Evolutionary conservation across 2,329 filamentous ascomycete genomes (phyloP), one percentile per base, ranked within the genome.

Genomic region (Fusarium siculi): DNA sequence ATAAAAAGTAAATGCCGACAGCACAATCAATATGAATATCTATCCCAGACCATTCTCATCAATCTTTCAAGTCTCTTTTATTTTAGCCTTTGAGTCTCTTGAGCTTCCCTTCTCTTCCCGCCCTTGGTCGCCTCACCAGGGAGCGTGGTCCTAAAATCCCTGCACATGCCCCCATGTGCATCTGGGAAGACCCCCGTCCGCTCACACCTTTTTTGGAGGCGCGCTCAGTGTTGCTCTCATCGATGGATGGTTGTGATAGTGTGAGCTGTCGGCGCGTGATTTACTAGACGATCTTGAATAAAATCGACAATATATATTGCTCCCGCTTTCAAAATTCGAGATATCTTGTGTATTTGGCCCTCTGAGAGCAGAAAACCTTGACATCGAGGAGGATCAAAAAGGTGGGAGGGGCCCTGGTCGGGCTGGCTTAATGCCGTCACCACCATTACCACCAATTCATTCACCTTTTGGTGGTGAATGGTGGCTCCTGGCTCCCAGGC

Each of bases 391-490:
- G 36, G 50, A 40, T 42, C 47, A 55, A 66, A 50, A 49, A 43
- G 63, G 59, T 50, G 58, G 58, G 63, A 66, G 60, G 64, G 60
- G 50, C 60, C 67, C 63, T 53, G 23, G 57, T 46, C 62, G 43
- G 52, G 68, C 57, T 73, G 60, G 57, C 65, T 54, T 37, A 73
- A 73, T 73, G 70, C 70, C 70, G 60, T 73, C 70, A 66, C 60
- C 49, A 58, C 63, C 67, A 59, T 23, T 23, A 47, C 19, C 25
- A 28, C 52, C 39, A 43, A 21, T 15, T 16, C 21, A 54, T 19
- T 55, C 39, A 34, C 12, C n/a, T 32, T 56, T 46, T 21, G 34
- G 23, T 67, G 66, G 49, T 53, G 49, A 56, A 70, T 70, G 64
- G 52, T 61, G 44, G 66, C 47, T 42, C 70, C 57, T 34, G 18